Evolutionary conservation across 331 rosid genomes (phyloP).

Genomic region (Acacia concinna): DNA sequence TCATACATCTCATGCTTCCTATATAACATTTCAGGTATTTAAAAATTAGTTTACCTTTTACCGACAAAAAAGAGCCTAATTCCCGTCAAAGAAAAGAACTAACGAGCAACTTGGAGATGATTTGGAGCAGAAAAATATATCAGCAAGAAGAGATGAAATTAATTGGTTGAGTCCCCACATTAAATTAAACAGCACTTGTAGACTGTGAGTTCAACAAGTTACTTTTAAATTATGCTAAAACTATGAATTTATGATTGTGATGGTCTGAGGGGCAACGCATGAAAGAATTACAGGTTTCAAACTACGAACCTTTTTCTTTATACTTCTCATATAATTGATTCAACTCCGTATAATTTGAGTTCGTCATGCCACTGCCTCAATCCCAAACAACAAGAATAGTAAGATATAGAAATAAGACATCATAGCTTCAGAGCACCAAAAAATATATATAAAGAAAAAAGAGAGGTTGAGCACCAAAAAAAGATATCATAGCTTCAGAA

Average conservation of each 20-base stretch:
- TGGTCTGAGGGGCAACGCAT: not conserved
- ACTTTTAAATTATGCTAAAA: not conserved
- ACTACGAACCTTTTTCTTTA: constrained; percentile 49
- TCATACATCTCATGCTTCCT: not conserved
- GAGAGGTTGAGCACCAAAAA: not conserved
- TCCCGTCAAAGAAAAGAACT: not conserved
- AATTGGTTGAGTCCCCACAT: not conserved
- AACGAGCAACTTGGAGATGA: constrained; percentile 9
- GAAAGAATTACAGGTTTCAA: constrained; percentile 1
- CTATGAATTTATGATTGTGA: not conserved
- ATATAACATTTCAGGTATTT: not conserved
- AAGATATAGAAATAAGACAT: not conserved
- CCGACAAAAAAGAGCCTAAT: not conserved
- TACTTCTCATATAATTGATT: constrained; percentile 50
- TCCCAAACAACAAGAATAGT: constrained; percentile 5
- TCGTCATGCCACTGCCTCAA: constrained; percentile 48
- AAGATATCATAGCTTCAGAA: not conserved
- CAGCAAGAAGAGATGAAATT: not conserved
- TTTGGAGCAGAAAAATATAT: not conserved
- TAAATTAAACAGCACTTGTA: not conserved
- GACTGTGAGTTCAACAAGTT: not conserved
- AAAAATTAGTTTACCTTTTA: not conserved
- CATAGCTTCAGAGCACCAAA: not conserved
- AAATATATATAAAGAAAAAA: too few species aligned
- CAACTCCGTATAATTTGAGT: constrained; percentile 56